Percentiles rank a stretch among this genome's conserved stretches.
Evolutionary conservation across 2,329 filamentous ascomycete genomes (phyloP).

Genomic region (Myriangium duriaei): DNA sequence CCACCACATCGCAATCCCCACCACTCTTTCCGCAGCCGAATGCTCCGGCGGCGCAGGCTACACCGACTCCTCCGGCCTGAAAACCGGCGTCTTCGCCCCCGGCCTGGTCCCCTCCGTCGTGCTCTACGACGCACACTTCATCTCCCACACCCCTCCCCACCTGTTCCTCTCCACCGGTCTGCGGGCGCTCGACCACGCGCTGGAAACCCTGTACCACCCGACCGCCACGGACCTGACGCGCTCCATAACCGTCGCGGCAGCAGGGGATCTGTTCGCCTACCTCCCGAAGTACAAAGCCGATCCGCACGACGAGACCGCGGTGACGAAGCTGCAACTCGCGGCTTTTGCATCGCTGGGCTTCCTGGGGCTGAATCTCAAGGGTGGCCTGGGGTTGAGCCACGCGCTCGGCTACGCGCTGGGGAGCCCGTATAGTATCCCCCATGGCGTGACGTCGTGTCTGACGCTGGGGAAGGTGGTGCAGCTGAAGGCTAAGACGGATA

Average conservation of each 20-base stretch:
- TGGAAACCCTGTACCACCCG: slow-evolving; percentile 41
- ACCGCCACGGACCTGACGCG: slow-evolving; percentile 38
- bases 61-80: slow-evolving; percentile 37
- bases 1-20: slow-evolving; percentile 36
- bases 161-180: slow-evolving; percentile 42
- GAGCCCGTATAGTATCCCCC: slow-evolving; percentile 42
- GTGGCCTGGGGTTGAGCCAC: slow-evolving; percentile 36
- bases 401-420: slow-evolving; percentile 39
- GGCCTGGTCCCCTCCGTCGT: slow-evolving; percentile 35
- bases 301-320: slow-evolving; percentile 33
- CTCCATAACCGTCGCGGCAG: slow-evolving; percentile 32
- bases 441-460: slow-evolving; percentile 43
- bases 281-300: slow-evolving; percentile 36
- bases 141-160: slow-evolving; percentile 35
- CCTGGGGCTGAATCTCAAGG: slow-evolving; percentile 38
- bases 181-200: slow-evolving; percentile 42
- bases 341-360: slow-evolving; percentile 40
- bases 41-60: slow-evolving; percentile 42
- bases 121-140: slow-evolving; percentile 41
- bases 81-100: slow-evolving; percentile 33
- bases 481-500: slow-evolving; percentile 35
- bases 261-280: slow-evolving; percentile 34
- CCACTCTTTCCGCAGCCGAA: slow-evolving; percentile 41
- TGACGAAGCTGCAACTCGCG: slow-evolving; percentile 41
- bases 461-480: slow-evolving; percentile 43